phyloP scores from a whole-genome alignment of 2,329 filamentous ascomycete species.

The Grosmannia serpens region DNA sequence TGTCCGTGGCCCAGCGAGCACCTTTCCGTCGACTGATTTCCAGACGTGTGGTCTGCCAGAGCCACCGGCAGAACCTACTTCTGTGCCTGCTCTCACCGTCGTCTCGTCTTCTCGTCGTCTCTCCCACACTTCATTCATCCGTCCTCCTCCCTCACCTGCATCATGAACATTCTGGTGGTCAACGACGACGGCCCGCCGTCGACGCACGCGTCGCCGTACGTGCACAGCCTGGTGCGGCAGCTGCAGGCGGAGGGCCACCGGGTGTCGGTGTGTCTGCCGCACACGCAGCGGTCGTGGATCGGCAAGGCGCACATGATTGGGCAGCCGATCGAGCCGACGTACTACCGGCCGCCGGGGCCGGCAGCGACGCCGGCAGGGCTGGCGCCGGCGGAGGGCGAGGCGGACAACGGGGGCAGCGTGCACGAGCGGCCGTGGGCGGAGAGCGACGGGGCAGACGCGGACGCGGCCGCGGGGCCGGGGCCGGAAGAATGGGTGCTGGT shows the following conservation, averaged over 20 bases:
- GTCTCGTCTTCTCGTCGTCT: no score
- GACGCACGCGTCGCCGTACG: constrained; percentile 66
- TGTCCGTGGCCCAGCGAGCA: no score
- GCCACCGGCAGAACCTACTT: no score
- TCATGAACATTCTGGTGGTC: constrained; percentile 54
- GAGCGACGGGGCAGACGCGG: constrained; percentile 18
- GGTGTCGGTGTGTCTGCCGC: constrained; percentile 85
- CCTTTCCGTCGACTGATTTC: no score
- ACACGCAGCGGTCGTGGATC: constrained; percentile 94
- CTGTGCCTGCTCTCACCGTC: no score
- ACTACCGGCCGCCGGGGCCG: constrained; percentile 53
- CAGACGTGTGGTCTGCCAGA: no score
- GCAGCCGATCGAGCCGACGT: constrained; percentile 70
- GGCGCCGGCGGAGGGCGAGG: constrained; percentile 26
- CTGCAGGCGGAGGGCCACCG: constrained; percentile 66
- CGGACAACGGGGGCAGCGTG: constrained; percentile 48
- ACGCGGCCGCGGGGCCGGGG: constrained; percentile 33
- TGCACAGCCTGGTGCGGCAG: constrained; percentile 60
- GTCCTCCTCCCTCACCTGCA: no score
- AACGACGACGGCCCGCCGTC: constrained; percentile 79
- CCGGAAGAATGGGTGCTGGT: constrained; percentile 69
- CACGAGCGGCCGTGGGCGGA: constrained; percentile 40
- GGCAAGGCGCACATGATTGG: constrained; percentile 96
- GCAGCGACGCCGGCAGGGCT: constrained; percentile 23
- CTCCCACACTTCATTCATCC: no score